Evolutionary conservation across 192 early-diverging fungal species (phyloP), one percentile per base, ranked within the genome.

Genomic region (Podila horticola): DNA sequence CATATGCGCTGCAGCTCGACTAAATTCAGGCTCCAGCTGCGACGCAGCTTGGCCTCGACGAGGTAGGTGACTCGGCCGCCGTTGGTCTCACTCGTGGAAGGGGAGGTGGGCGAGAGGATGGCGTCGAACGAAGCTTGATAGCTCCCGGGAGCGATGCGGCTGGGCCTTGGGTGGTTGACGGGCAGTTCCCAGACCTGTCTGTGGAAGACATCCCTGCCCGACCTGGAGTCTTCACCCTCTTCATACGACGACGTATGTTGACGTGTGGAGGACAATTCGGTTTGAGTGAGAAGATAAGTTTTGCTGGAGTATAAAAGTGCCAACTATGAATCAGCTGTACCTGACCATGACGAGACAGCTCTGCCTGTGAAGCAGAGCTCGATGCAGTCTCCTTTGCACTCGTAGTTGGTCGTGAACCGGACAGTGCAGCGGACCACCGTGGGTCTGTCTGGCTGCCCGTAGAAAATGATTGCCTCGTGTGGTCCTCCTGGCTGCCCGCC

Each of bases 341-440:
- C 71, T 58, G 49, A 8, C 30, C 60, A 72, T 12, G 13, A 28
- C 26, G 48, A 72, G 22, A 15, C n/a, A 9, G 62, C 61, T 19
- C 24, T 52, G 31, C 71, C 71, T 5, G 30, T 19, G 17, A 72
- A 72, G 8, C 26, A 38, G 45, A 50, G 60, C 13, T 61, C 17
- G 17, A 65, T 50, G 12, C 45, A 3, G 11, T 66, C 57, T 10
- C 72, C 63, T 41, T 61, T 65, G 36, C 64, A 74, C 55, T 74
- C 72, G 28, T 74, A 74, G 29, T 74, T 74, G 41, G 63, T 36
- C 2, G 15, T 28, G 63, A 74, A 66, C 30, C 64, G 52, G 10
- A 74, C 58, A 26, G 58, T 63, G 19, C 72, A 63, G 9, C 38
- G 63, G 1, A 74, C 30, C 10, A 66, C 19, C 3, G 72, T 74